phyloP scores from a whole-genome alignment of 352 stramenopile species.

The Phytophthora crassamura region DNA sequence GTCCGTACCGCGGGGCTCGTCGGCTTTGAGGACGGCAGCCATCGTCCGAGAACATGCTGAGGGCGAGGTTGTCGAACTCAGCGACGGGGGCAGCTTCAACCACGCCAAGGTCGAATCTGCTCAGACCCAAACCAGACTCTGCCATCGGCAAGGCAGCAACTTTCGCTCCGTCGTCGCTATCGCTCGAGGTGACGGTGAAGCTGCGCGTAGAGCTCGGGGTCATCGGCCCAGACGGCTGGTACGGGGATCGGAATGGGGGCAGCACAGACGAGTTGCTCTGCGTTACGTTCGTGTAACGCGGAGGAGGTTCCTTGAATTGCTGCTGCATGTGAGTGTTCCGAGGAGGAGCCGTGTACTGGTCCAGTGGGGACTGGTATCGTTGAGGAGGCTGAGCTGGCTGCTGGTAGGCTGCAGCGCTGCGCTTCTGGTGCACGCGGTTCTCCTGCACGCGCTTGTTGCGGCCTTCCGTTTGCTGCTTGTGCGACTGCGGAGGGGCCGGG shows the following conservation, averaged over 20 bases:
- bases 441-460: conserved; percentile 41
- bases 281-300: conserved; percentile 11
- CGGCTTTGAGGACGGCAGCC: conserved; percentile 18
- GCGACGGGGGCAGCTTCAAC: conserved; percentile 26
- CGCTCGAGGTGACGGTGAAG: conserved; percentile 35
- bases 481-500: conserved; percentile 25
- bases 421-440: conserved; percentile 34
- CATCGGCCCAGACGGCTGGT: conserved; percentile 29
- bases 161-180: conserved; percentile 38
- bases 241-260: conserved; percentile 36
- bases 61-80: conserved; percentile 27
- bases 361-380: conserved; percentile 32
- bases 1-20: conserved; percentile 39
- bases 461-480: conserved; percentile 41
- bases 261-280: conserved; percentile 16
- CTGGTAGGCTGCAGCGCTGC: conserved; percentile 1
- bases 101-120: conserved; percentile 46
- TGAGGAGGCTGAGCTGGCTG: not conserved
- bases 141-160: conserved; percentile 14
- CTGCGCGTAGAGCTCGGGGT: conserved; percentile 27
- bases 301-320: conserved; percentile 22
- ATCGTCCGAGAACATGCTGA: conserved; percentile 40
- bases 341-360: conserved; percentile 31
- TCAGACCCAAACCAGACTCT: conserved; percentile 41
- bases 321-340: not conserved